phyloP scores from a whole-genome alignment of 148 eudicot genomes.

The Amaranthus cruentus region DNA sequence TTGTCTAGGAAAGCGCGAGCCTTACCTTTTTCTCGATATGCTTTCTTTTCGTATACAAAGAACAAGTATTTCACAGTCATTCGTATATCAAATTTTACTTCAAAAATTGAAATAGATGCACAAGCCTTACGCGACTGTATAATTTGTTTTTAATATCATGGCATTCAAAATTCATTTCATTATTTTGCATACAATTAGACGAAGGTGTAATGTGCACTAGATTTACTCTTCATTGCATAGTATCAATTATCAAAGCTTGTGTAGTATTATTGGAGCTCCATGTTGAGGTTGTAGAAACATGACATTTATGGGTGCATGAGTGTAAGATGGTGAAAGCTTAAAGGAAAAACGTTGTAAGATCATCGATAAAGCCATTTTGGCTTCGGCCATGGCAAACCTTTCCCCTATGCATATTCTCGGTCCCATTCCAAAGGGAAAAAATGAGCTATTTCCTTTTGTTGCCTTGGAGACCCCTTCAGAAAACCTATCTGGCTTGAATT shows the following conservation, averaged over 20 bases:
- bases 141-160: no score
- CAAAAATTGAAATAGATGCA: no score
- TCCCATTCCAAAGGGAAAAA: constrained; percentile 26
- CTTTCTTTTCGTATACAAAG: no score
- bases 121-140: no score
- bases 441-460: constrained; percentile 13
- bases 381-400: constrained; percentile 20
- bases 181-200: no score
- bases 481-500: constrained; percentile 28
- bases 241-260: neutral
- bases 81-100: no score
- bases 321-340: constrained; percentile 26
- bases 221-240: no score
- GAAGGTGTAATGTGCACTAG: no score
- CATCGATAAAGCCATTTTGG: constrained; percentile 6
- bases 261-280: constrained; percentile 24
- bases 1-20: no score
- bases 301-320: constrained; percentile 28
- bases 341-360: constrained; percentile 2
- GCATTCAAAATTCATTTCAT: no score
- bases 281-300: constrained; percentile 24
- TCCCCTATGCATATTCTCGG: constrained; percentile 29
- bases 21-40: no score
- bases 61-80: no score
- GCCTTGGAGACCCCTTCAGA: constrained; percentile 26